Conservation (phyloP, 2,329 filamentous ascomycete species). For the Penicillium sp. region DNA sequence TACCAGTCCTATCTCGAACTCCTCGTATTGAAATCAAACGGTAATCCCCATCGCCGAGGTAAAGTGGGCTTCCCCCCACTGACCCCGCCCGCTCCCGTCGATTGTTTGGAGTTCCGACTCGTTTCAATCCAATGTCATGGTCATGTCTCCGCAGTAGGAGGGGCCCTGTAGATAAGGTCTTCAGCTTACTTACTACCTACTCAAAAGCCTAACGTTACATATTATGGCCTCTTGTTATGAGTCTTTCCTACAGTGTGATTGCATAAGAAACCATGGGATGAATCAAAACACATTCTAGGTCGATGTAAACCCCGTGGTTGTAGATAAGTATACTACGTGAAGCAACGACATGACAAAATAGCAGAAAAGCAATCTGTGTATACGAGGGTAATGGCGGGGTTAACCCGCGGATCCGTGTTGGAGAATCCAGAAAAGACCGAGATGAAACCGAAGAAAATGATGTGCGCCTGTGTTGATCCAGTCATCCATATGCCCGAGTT, state of each 20-base stretch:
- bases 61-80: no score
- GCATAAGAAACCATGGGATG: background rate
- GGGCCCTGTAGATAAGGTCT: no score
- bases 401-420: slow-evolving; percentile 16
- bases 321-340: slow-evolving; percentile 28
- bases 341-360: slow-evolving; percentile 21
- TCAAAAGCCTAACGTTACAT: no score
- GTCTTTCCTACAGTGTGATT: background rate
- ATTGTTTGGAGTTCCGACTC: no score
- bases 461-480: slow-evolving; percentile 32
- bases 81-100: no score
- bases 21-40: no score
- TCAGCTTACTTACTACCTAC: no score
- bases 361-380: slow-evolving; percentile 23
- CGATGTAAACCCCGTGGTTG: slow-evolving; percentile 20
- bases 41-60: no score
- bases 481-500: slow-evolving; percentile 25
- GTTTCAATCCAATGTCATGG: no score
- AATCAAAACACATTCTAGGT: slow-evolving; percentile 23
- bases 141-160: no score
- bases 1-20: no score
- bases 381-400: slow-evolving; percentile 18
- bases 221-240: no score
- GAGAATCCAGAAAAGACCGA: slow-evolving; percentile 19
- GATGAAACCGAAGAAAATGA: slow-evolving; percentile 20